Evolutionary conservation across 2,329 filamentous ascomycete species (phyloP).

Genomic region (Trematosphaeria pertusa): DNA sequence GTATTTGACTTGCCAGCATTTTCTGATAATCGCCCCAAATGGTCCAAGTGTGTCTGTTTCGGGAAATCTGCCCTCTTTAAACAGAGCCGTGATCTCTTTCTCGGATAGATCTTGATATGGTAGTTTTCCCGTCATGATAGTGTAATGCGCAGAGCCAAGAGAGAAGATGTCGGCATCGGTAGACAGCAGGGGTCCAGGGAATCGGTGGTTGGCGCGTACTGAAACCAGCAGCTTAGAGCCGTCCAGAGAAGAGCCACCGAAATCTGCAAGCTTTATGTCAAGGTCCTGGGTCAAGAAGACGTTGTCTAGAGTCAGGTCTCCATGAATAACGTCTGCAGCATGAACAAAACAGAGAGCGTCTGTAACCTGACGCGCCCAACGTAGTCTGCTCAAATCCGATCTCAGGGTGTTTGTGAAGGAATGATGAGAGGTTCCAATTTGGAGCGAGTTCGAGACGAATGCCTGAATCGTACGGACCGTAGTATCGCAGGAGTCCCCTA

Average conservation of each 20-base stretch:
- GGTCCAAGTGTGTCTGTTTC: conserved; percentile 11
- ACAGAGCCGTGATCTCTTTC: conserved; percentile 9
- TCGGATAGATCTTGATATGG: conserved; percentile 11
- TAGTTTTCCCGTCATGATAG: conserved; percentile 11
- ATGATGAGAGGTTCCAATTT: conserved; percentile 11
- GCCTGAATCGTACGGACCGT: conserved; percentile 13
- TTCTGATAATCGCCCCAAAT: conserved; percentile 10
- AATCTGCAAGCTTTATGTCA: conserved; percentile 16
- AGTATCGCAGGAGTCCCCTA: conserved; percentile 13
- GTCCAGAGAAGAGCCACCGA: conserved; percentile 13
- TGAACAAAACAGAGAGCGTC: conserved; percentile 12
- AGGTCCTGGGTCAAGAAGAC: conserved; percentile 11
- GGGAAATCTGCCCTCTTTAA: conserved; percentile 11
- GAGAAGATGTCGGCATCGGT: conserved; percentile 12
- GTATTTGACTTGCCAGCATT: conserved; percentile 15
- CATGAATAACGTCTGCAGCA: conserved; percentile 11
- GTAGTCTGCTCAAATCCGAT: conserved; percentile 6
- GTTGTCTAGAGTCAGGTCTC: conserved; percentile 11
- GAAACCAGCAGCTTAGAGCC: conserved; percentile 12
- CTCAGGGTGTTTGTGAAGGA: conserved; percentile 8
- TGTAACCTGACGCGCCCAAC: conserved; percentile 9
- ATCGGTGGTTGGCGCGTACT: conserved; percentile 12
- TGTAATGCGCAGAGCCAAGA: conserved; percentile 13
- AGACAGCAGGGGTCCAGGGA: conserved; percentile 5
- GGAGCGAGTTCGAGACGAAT: conserved; percentile 14